Conservation (phyloP, 75 land plant species). For the Larix kaempferi region DNA sequence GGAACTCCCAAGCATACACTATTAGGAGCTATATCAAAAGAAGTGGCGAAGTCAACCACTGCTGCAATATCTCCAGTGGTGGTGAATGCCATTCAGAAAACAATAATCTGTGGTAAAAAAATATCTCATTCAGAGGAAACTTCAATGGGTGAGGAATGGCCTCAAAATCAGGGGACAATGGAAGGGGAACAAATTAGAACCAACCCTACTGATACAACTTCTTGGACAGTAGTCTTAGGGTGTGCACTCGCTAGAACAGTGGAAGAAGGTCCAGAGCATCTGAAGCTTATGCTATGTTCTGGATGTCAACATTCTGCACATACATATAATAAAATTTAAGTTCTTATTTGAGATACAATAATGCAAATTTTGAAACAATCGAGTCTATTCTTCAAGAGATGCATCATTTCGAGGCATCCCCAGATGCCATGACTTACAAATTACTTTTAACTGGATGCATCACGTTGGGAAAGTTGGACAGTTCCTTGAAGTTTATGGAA, state of each 20-base stretch:
- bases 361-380: conserved; percentile 4
- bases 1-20: background rate
- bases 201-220: background rate
- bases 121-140: background rate
- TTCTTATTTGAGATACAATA: conserved; percentile 12
- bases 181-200: background rate
- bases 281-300: conserved; percentile 7
- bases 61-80: background rate
- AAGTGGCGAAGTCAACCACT: background rate
- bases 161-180: background rate
- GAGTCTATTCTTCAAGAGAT: conserved; percentile 18
- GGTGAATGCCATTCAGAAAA: background rate
- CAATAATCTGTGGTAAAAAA: background rate
- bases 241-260: conserved; percentile 8
- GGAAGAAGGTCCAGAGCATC: conserved; percentile 6
- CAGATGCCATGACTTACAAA: conserved; percentile 25
- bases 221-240: background rate
- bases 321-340: conserved; percentile 26
- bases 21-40: background rate
- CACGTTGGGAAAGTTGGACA: conserved; percentile 21
- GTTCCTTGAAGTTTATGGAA: conserved; percentile 15
- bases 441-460: conserved; percentile 28
- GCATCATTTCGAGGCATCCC: conserved; percentile 18
- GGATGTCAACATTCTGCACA: conserved; percentile 12
- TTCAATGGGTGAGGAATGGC: background rate